These are phyloP conservation scores for Hypoxylon lienhwacheense DNA, from an alignment of 495 filamentous ascomycete genomes.

Conservation along the genomic window DNA sequence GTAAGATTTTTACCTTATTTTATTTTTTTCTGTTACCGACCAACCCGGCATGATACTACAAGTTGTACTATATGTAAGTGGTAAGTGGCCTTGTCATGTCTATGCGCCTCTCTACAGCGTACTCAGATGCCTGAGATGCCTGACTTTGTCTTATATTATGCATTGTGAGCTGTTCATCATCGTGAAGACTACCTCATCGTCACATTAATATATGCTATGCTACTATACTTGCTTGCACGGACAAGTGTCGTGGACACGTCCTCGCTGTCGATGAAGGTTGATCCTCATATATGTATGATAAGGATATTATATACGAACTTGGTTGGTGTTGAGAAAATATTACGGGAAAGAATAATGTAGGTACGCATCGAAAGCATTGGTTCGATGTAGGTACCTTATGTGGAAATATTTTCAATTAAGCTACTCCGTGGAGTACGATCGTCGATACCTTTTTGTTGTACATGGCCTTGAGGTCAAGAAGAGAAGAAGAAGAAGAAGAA, in stretches of 20 bases:
- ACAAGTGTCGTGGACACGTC: constrained; percentile 3
- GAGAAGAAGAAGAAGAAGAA: too few relatives aligned
- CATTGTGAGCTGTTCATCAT: constrained; percentile 13
- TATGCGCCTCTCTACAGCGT: not conserved
- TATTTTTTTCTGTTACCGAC: too few relatives aligned
- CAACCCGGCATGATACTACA: constrained; percentile 26
- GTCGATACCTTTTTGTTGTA: too few relatives aligned
- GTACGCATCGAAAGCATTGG: not conserved
- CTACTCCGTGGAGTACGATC: too few relatives aligned
- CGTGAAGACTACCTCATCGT: constrained; percentile 21
- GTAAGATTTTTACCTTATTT: too few relatives aligned
- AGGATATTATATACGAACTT: not conserved
- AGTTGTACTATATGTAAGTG: too few relatives aligned
- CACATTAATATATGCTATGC: constrained; percentile 23
- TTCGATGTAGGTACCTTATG: too few relatives aligned
- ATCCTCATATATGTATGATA: not conserved
- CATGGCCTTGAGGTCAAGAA: too few relatives aligned
- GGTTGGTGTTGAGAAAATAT: not conserved
- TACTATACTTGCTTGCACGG: constrained; percentile 13
- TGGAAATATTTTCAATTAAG: too few relatives aligned
- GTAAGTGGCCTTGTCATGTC: not conserved
- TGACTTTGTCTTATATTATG: constrained; percentile 23
- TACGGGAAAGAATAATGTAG: not conserved
- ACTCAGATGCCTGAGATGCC: too few relatives aligned
- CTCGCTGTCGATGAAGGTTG: not conserved